Conservation (phyloP, 768 basidiomycete species). For the Panaeolus cyanescens region DNA sequence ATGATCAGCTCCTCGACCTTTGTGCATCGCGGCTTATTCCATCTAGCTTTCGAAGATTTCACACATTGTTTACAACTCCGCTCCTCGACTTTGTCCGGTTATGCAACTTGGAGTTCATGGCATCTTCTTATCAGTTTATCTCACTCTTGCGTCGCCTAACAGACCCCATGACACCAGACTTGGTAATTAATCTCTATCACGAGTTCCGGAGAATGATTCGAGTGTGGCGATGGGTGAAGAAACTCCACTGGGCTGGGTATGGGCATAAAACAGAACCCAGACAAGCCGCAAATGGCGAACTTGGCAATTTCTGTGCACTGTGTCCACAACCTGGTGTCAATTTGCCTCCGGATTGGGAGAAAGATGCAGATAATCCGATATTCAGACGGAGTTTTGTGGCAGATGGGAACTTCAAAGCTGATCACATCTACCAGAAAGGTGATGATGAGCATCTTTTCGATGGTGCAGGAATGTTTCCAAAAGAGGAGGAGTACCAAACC, state of each 20-base stretch:
- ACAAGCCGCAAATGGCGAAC: not conserved
- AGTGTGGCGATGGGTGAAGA: constrained; percentile 18
- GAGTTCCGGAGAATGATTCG: constrained; percentile 12
- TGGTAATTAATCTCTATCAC: constrained; percentile 7
- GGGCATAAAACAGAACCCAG: constrained; percentile 3
- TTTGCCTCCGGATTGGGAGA: constrained; percentile 21
- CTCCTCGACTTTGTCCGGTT: constrained; percentile 9
- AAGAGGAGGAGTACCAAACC: not conserved
- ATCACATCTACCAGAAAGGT: constrained; percentile 5
- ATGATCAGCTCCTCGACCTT: not conserved
- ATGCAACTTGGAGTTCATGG: constrained; percentile 16
- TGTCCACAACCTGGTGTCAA: constrained; percentile 29
- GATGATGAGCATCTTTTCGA: not conserved
- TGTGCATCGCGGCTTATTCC: constrained; percentile 8
- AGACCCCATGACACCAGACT: not conserved
- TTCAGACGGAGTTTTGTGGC: constrained; percentile 8
- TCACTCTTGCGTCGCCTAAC: constrained; percentile 11
- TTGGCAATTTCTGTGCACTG: constrained; percentile 20
- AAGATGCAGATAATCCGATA: constrained; percentile 3
- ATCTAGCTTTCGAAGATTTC: constrained; percentile 6
- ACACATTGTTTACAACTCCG: constrained; percentile 12
- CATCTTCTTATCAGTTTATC: constrained; percentile 17
- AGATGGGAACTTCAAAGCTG: constrained; percentile 18
- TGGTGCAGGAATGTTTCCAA: not conserved
- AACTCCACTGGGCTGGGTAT: constrained; percentile 15